phyloP scores from a whole-genome alignment of 176 grass and related monocot species.

The Cocos nucifera region DNA sequence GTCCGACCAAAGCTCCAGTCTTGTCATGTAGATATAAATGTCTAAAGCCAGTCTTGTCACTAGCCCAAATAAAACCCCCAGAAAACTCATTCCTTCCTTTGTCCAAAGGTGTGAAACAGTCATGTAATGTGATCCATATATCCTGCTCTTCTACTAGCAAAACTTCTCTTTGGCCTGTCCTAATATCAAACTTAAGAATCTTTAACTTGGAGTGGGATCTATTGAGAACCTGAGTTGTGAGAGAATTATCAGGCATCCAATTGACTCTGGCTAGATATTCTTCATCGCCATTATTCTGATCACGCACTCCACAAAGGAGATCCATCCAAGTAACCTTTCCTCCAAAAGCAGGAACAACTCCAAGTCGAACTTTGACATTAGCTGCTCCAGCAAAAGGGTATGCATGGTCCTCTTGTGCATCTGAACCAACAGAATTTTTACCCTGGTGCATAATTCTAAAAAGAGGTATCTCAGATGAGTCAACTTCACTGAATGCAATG shows the following conservation, averaged over 20 bases:
- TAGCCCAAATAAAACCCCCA: slow-evolving; percentile 91
- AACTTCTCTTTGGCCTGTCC: slow-evolving; percentile 57
- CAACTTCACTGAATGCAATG: slow-evolving; percentile 84
- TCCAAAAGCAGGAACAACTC: slow-evolving; percentile 60
- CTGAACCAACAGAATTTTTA: slow-evolving; percentile 59
- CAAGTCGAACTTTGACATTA: slow-evolving; percentile 83
- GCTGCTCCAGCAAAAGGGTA: slow-evolving; percentile 94
- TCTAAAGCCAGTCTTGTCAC: slow-evolving; percentile 90
- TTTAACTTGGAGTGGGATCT: slow-evolving; percentile 81
- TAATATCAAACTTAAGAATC: slow-evolving; percentile 78
- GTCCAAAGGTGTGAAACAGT: slow-evolving; percentile 86
- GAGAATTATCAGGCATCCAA: slow-evolving; percentile 80
- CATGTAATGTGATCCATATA: slow-evolving; percentile 83
- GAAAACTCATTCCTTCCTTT: slow-evolving; percentile 60
- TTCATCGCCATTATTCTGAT: slow-evolving; percentile 41
- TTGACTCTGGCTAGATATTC: slow-evolving; percentile 96
- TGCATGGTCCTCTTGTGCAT: slow-evolving; percentile 94
- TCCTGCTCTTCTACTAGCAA: slow-evolving; percentile 67
- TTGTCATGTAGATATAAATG: slow-evolving; percentile 88
- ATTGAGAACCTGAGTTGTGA: slow-evolving; percentile 83
- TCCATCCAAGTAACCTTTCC: slow-evolving; percentile 92
- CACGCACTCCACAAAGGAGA: slow-evolving; percentile 59
- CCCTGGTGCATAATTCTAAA: slow-evolving; percentile 99
- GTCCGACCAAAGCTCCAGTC: slow-evolving; percentile 66
- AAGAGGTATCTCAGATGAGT: slow-evolving; percentile 84